Conservation (phyloP, 306 rosid genomes). For the Carpinus viminea region DNA sequence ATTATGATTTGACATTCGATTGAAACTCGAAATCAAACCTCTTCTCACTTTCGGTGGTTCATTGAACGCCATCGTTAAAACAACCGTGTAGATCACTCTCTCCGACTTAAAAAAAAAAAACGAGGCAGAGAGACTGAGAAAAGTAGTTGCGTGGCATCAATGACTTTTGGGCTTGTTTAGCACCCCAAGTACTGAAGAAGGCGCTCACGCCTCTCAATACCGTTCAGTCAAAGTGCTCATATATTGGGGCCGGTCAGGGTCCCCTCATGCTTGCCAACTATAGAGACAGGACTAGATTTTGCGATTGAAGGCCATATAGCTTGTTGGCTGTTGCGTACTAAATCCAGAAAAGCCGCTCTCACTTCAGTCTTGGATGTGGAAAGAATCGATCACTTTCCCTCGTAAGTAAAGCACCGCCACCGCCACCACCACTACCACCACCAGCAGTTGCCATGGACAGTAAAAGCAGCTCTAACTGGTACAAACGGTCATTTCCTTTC, state of each 20-base stretch:
- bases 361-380: background rate
- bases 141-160: background rate
- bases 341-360: background rate
- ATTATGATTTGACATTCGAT: too few species aligned
- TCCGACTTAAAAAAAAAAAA: background rate
- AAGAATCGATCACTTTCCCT: background rate
- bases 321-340: background rate
- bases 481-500: too few species aligned
- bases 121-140: background rate
- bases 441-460: background rate
- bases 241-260: background rate
- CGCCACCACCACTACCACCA: background rate
- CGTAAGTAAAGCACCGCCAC: background rate
- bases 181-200: background rate
- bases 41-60: too few species aligned
- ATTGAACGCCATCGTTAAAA: too few species aligned
- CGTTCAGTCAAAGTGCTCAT: background rate
- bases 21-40: too few species aligned
- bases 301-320: background rate
- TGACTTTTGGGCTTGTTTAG: background rate
- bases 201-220: background rate
- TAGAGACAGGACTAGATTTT: constrained; percentile 2
- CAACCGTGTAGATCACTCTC: background rate
- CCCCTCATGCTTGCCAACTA: constrained; percentile 6
- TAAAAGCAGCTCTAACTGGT: background rate